Conservation (phyloP, 2,329 filamentous ascomycete genomes). For the Byssochlamys sp. region DNA sequence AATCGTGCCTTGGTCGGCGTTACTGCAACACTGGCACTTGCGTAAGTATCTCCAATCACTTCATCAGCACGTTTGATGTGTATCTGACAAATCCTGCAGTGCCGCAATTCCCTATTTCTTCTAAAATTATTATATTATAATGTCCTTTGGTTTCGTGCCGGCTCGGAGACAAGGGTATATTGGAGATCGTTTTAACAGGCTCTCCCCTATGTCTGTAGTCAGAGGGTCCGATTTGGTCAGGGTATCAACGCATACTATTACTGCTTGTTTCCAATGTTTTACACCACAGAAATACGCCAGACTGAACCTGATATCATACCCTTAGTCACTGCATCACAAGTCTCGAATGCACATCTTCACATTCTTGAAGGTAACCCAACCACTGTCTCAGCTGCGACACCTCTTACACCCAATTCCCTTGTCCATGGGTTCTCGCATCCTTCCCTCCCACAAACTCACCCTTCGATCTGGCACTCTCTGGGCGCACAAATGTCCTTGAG, state of each 20-base stretch:
- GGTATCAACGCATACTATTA: not conserved
- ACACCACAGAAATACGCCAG: not conserved
- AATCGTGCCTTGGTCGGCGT: constrained; percentile 78
- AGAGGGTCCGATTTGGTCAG: not conserved
- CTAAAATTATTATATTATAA: constrained; percentile 13
- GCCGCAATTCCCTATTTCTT: constrained; percentile 42
- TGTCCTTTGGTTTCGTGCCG: constrained; percentile 1
- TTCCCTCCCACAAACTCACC: not conserved
- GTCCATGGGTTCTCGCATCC: not conserved
- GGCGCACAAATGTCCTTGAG: not conserved
- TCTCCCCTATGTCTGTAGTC: not conserved
- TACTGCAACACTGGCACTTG: constrained; percentile 75
- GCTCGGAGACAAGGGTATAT: not conserved
- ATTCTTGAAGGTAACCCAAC: not conserved
- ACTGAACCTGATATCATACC: constrained; percentile 1
- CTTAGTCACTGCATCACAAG: not conserved
- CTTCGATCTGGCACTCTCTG: not conserved
- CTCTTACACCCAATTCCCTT: not conserved
- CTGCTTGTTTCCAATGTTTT: not conserved
- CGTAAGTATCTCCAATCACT: constrained; percentile 53
- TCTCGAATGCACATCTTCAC: not conserved
- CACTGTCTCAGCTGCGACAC: not conserved
- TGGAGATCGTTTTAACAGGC: not conserved
- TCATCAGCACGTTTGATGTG: not conserved
- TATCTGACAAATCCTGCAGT: constrained; percentile 20